Evolutionary conservation across 2,329 filamentous ascomycete species (phyloP), one percentile per base, ranked within the genome.

Genomic region (Tolypocladium amazonense): DNA sequence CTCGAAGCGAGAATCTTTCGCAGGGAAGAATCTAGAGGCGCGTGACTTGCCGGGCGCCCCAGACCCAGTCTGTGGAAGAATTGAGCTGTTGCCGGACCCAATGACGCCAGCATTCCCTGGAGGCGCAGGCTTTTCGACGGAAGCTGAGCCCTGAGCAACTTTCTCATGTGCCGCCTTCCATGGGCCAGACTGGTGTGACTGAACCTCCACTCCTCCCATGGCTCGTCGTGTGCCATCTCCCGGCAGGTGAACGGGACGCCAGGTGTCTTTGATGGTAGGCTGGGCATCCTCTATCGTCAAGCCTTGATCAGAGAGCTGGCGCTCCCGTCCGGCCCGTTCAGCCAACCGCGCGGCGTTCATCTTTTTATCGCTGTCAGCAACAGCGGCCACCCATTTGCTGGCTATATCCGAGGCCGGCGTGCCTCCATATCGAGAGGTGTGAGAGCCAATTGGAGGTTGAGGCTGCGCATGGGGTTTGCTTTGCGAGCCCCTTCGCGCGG

Each of bases 21-120:
- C 69, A 0, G 85, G 85, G 70, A 88, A 88, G 71, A 88, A 88
- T 52, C 84, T 75, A 9, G 85, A 88, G 23, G 78, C 74, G 27
- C 83, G 78, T 25, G 75, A 72, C 61, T 80, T 75, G 41, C 81
- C 75, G 4, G 77, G 66, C 27, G 73, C 64, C n/a, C 64, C 67
- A 33, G 70, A 65, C 7, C 69, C 65, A 35, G 65, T 65, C 65
- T 64, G 69, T 11, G 65, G 62, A 27, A 74, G 60, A 18, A 73
- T 66, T 7, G 68, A 64, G 41, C 59, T 62, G 35, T 62, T 63
- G 15, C 67, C 65, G 11, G 62, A 61, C 27, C 70, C 69, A 57
- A 72, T 69, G 20, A 70, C 66, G 18, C 66, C 71, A 33, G 70
- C 57, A 54, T 65, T 68, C 14, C 65, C 57, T 14, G 67, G 43